Percentiles rank a stretch among this genome's conserved stretches.
Conservation (phyloP, 2,329 filamentous ascomycete species). For the Verticillium isaacii region DNA sequence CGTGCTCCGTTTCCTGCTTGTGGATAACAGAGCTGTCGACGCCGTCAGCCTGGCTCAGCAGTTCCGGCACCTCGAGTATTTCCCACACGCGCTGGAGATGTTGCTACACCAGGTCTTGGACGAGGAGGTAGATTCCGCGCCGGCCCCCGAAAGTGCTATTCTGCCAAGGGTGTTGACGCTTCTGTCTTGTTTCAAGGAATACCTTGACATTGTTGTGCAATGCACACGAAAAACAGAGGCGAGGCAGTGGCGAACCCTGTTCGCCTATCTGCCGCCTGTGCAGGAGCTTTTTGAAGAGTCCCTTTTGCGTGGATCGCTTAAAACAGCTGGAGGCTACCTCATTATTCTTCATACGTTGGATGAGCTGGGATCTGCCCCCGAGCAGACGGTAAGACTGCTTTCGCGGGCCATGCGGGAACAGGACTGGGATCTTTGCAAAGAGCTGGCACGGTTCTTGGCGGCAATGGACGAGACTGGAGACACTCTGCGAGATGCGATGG, state of each 20-base stretch:
- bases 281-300: constrained; percentile 93
- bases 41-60: constrained; percentile 79
- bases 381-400: constrained; percentile 77
- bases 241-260: constrained; percentile 89
- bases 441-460: constrained; percentile 89
- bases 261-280: constrained; percentile 84
- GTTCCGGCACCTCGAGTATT: constrained; percentile 85
- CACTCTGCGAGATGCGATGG: constrained; percentile 69
- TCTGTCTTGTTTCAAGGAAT: constrained; percentile 71
- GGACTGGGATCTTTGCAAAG: constrained; percentile 95
- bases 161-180: constrained; percentile 60
- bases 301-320: constrained; percentile 75
- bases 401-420: constrained; percentile 74
- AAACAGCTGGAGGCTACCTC: constrained; percentile 95
- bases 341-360: constrained; percentile 84
- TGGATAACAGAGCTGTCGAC: constrained; percentile 69
- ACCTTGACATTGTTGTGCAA: constrained; percentile 92
- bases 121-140: constrained; percentile 77
- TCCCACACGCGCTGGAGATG: constrained; percentile 87
- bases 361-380: constrained; percentile 62
- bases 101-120: constrained; percentile 90
- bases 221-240: constrained; percentile 97
- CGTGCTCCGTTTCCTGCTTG: constrained; percentile 73
- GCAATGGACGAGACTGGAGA: constrained; percentile 84
- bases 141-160: constrained; percentile 58